phyloP scores from a whole-genome alignment of 2,329 filamentous ascomycete species.

The Rutstroemia sp. region DNA sequence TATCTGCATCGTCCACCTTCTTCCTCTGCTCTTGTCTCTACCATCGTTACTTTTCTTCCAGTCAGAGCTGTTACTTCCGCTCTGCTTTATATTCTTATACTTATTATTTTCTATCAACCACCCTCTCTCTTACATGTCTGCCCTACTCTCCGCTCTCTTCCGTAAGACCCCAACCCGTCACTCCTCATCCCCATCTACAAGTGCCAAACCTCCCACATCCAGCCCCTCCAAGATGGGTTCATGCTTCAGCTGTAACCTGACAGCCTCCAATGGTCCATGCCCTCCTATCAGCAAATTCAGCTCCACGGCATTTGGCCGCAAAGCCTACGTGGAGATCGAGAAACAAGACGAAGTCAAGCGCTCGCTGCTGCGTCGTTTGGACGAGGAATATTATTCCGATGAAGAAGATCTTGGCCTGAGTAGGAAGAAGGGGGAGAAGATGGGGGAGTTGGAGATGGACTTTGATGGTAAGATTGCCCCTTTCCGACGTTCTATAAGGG shows the following conservation, averaged over 20 bases:
- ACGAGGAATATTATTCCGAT: slow-evolving; percentile 1
- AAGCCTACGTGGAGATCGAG: neutral
- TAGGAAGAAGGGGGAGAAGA: neutral
- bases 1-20: too few relatives aligned
- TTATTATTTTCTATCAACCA: too few relatives aligned
- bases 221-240: neutral
- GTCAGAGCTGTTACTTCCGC: neutral
- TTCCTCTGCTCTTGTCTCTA: too few relatives aligned
- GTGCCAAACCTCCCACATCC: neutral
- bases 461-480: neutral
- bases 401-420: neutral
- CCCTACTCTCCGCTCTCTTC: neutral
- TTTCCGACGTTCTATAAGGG: neutral
- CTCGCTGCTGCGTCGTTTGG: neutral
- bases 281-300: neutral
- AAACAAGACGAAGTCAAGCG: neutral
- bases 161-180: neutral
- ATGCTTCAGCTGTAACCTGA: neutral
- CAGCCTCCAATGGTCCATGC: neutral
- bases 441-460: neutral
- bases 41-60: neutral
- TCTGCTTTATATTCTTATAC: neutral
- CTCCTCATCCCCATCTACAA: neutral
- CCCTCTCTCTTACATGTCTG: neutral
- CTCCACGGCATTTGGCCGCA: slow-evolving; percentile 4